Base-by-base conservation (phyloP, 352 stramenopile genomes). In the Phytophthora capsici region DNA sequence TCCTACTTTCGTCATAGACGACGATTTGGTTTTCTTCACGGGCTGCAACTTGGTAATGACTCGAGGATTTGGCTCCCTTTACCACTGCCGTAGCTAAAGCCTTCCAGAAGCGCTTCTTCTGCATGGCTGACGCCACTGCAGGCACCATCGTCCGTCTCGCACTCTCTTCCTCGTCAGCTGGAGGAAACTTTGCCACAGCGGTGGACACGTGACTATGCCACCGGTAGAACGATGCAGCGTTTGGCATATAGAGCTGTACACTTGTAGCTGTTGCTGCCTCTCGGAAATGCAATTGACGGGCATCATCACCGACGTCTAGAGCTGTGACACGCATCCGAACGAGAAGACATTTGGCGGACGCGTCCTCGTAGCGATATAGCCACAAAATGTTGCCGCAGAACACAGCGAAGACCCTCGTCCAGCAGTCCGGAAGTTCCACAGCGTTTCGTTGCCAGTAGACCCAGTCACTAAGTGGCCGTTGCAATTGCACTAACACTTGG, bases 391-490 rank as follows among this genome's bases (percentile, higher is more conserved):
- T 55, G 47, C 61, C 59, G 32, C 55, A 69, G 32, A 82, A 73
- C n/a, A 84, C 66, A 19, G 76, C 76, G 50, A 82, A 84, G 12
- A 84, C 73, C n/a, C 61, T 43, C 10, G 76, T 84, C 76, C 76
- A 84, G 54, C 69, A 82, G 28, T 80, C 45, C 3, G 76, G 76
- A 1, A 80, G 68, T 17, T 49, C n/a, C 17, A 62, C 52, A 9
- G 52, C 57, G 49, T 81, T 66, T 5, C 69, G 65, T 53, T 84
- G 75, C 72, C 72, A 84, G 44, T 84, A 81, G 57, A 80, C 72
- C 72, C 72, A 84, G 44, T 80, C 75, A 48, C 60, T 70, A 3
- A 78, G 57, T 40, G 73, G 66, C 2, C 45, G 54, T 12, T 57
- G 53, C 22, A 64, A 26, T 32, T 51, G 54, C 20, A 54, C 53